Evolutionary conservation across 768 basidiomycete species (phyloP).

Genomic region (Dacryopinax spathularia): DNA sequence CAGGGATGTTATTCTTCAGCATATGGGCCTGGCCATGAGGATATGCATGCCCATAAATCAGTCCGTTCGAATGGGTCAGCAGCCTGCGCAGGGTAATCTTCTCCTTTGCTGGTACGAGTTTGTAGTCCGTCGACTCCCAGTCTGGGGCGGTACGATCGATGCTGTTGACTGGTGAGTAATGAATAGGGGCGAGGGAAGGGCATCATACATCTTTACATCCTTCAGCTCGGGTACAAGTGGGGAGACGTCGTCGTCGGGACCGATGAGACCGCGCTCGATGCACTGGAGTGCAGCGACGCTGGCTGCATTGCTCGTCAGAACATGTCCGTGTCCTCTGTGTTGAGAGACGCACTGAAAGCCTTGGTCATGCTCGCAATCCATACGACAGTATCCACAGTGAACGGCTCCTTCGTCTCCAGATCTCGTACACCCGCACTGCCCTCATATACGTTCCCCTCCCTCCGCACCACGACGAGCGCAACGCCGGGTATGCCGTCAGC

Average conservation of each 20-base stretch:
- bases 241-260: background rate
- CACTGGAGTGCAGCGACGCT: constrained; percentile 2
- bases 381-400: background rate
- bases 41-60: background rate
- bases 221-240: background rate
- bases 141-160: background rate
- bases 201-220: background rate
- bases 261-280: background rate
- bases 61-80: background rate
- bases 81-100: background rate
- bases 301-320: background rate
- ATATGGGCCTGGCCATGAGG: background rate
- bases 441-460: background rate
- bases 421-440: background rate
- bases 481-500: background rate
- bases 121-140: background rate
- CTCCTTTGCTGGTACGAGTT: background rate
- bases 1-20: background rate
- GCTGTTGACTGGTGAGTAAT: background rate
- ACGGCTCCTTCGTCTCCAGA: background rate
- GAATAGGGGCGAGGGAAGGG: background rate
- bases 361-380: constrained; percentile 3
- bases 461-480: background rate
- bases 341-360: background rate
- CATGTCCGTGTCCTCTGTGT: background rate